Percentiles rank a stretch among this genome's conserved stretches.
phyloP scores from a whole-genome alignment of 257 asterid genomes.

The Solanum infundibuliforme region DNA sequence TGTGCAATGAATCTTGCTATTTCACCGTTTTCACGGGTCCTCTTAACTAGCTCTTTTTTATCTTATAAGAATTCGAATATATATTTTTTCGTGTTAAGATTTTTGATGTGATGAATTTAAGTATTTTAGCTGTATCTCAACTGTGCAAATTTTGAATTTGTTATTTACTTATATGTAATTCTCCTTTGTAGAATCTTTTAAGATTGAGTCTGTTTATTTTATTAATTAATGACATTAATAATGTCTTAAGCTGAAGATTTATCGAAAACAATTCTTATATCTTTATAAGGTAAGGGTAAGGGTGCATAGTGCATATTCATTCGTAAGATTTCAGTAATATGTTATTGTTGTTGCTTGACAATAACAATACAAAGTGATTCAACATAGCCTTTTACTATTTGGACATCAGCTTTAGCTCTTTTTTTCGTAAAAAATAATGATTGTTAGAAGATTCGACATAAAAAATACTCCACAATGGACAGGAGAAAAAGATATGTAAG shows the following conservation, averaged over 20 bases:
- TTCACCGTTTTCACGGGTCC: neutral
- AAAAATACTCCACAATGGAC: neutral
- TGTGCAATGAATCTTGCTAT: neutral
- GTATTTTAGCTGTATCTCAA: neutral
- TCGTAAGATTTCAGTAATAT: no score
- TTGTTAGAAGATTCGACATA: neutral
- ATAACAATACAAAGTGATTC: neutral
- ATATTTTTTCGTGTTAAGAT: neutral
- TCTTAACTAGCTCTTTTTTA: neutral
- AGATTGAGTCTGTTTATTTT: neutral
- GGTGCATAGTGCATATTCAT: no score
- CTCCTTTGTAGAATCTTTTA: neutral
- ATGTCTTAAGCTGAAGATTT: rapidly evolving
- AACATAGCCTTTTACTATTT: neutral
- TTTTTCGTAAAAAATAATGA: neutral
- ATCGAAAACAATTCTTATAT: neutral
- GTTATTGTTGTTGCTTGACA: no score
- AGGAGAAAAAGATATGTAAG: neutral
- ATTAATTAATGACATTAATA: neutral
- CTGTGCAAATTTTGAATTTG: neutral
- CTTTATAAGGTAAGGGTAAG: no score
- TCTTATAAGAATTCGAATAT: neutral
- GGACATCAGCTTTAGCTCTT: neutral
- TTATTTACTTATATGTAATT: no score
- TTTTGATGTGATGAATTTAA: neutral